phyloP scores from a whole-genome alignment of 805 yeast genomes.

The Pichia phayaonensis region DNA sequence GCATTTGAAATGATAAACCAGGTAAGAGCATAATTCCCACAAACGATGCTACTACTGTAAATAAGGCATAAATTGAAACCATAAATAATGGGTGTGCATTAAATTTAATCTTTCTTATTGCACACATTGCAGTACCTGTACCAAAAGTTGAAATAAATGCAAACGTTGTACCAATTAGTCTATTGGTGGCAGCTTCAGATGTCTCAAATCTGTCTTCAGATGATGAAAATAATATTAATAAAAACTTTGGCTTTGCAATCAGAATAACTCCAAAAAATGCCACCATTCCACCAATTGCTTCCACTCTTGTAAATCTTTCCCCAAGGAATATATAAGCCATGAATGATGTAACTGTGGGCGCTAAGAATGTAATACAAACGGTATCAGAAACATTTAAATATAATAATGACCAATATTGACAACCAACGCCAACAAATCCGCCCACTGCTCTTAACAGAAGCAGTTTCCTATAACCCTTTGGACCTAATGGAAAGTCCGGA shows the following conservation, averaged over 20 bases:
- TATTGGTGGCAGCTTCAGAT: conserved; percentile 15
- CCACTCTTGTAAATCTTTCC: conserved; percentile 59
- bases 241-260: conserved; percentile 72
- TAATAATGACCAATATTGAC: conserved; percentile 66
- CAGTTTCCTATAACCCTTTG: conserved; percentile 5
- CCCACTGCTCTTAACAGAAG: conserved; percentile 47
- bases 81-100: conserved; percentile 74
- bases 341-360: conserved; percentile 70
- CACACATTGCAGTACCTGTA: conserved; percentile 60
- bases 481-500: conserved; percentile 42
- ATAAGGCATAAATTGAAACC: conserved; percentile 67
- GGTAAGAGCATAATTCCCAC: conserved; percentile 49
- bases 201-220: neutral
- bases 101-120: conserved; percentile 67
- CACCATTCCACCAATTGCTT: conserved; percentile 58
- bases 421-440: conserved; percentile 78
- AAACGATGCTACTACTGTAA: conserved; percentile 48
- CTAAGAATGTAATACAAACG: conserved; percentile 67
- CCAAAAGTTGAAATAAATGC: conserved; percentile 65
- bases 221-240: conserved; percentile 39
- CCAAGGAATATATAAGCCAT: conserved; percentile 60
- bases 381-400: conserved; percentile 76
- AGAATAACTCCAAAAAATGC: conserved; percentile 72
- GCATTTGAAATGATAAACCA: conserved; percentile 49
- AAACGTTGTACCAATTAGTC: conserved; percentile 55